Conservation (phyloP, 75 land plant species). For the Larix kaempferi region DNA sequence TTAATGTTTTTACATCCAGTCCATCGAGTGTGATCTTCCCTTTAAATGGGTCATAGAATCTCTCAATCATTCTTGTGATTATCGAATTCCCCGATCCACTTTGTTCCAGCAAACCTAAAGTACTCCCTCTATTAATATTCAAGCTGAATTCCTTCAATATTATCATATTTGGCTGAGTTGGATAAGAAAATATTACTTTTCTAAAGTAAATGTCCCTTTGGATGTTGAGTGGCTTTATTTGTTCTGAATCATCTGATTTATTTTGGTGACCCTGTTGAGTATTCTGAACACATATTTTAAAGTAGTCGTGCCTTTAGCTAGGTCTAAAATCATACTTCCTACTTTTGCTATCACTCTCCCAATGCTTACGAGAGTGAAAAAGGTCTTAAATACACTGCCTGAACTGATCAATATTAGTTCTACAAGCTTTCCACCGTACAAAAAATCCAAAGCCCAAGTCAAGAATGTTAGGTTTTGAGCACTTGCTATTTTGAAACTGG, state of each 20-base stretch:
- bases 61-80: conserved; percentile 57
- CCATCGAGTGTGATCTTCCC: conserved; percentile 51
- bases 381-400: conserved; percentile 51
- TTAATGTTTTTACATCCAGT: conserved; percentile 36
- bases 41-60: conserved; percentile 70
- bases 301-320: conserved; percentile 54
- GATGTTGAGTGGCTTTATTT: conserved; percentile 17
- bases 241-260: conserved; percentile 39
- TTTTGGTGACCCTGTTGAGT: conserved; percentile 45
- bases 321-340: conserved; percentile 67
- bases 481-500: conserved; percentile 47
- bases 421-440: conserved; percentile 71
- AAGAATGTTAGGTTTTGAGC: conserved; percentile 44
- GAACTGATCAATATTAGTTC: conserved; percentile 18
- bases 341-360: conserved; percentile 74
- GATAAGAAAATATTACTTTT: too few relatives aligned
- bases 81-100: conserved; percentile 89
- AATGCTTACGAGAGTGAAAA: conserved; percentile 56
- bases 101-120: conserved; percentile 63
- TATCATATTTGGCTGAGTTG: conserved; percentile 47
- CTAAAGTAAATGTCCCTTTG: conserved; percentile 48
- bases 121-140: conserved; percentile 39
- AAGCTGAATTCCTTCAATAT: conserved; percentile 50
- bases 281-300: conserved; percentile 52
- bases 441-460: conserved; percentile 44